Percentiles rank a stretch among this genome's conserved stretches.
Evolutionary conservation across 2,329 filamentous ascomycete species (phyloP).

Genomic region (Calonectria crousiana): DNA sequence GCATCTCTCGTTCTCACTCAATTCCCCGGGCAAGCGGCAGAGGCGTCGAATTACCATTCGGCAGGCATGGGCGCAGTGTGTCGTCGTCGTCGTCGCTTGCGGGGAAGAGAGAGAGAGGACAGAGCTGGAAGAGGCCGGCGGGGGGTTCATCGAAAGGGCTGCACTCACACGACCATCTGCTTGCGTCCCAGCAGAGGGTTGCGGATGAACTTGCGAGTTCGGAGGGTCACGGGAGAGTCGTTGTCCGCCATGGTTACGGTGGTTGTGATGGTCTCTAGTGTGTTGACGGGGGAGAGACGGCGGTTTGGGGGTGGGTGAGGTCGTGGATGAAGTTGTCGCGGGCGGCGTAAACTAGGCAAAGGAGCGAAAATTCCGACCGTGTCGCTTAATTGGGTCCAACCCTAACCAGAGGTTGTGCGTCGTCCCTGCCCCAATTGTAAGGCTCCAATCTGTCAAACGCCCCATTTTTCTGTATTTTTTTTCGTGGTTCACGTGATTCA

Average conservation of each 20-base stretch:
- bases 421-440: slow-evolving; percentile 35
- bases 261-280: slow-evolving; percentile 50
- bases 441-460: slow-evolving; percentile 25
- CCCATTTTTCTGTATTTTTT: slow-evolving; percentile 14
- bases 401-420: slow-evolving; percentile 51
- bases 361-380: slow-evolving; percentile 52
- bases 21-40: slow-evolving; percentile 1
- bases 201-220: slow-evolving; percentile 99
- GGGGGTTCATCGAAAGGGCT: slow-evolving; percentile 35
- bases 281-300: slow-evolving; percentile 47
- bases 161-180: slow-evolving; percentile 99
- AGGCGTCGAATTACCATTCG: slow-evolving; percentile 1
- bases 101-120: neutral
- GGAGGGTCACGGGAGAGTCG: slow-evolving; percentile 82
- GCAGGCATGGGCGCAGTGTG: neutral
- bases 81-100: slow-evolving; percentile 15
- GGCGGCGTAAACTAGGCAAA: slow-evolving; percentile 43
- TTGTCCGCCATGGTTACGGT: slow-evolving; percentile 88
- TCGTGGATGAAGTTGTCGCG: slow-evolving; percentile 49
- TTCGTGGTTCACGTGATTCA: slow-evolving; percentile 35
- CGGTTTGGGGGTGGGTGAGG: slow-evolving; percentile 45
- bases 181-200: slow-evolving; percentile 99
- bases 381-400: slow-evolving; percentile 61
- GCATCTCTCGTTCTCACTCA: neutral
- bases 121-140: slow-evolving; percentile 25